Evolutionary conservation across 2,329 filamentous ascomycete species (phyloP).

Genomic region (Sporothrix pseudoabietina): DNA sequence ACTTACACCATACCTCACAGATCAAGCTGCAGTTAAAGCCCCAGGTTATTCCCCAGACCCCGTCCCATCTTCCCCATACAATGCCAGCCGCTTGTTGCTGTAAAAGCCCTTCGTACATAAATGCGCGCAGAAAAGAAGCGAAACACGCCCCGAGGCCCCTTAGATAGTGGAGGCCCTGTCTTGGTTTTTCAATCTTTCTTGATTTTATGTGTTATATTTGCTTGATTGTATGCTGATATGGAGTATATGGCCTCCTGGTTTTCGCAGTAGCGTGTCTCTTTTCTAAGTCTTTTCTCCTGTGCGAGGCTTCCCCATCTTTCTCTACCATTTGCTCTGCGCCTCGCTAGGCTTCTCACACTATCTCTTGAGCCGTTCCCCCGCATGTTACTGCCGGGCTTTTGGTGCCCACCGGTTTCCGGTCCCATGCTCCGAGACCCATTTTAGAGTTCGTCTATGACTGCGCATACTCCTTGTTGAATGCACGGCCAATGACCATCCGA

Average conservation of each 20-base stretch:
- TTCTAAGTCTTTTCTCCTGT: neutral
- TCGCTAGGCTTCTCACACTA: no score
- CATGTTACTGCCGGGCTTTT: neutral
- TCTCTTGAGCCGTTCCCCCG: neutral
- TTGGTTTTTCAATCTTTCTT: neutral
- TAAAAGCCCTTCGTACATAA: no score
- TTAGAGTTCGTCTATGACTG: constrained; percentile 26
- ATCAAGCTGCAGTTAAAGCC: neutral
- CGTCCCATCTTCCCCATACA: neutral
- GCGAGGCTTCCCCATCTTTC: no score
- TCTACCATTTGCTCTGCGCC: no score
- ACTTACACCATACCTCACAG: neutral
- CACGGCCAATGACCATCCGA: constrained; percentile 89
- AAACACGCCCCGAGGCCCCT: no score
- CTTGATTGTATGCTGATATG: neutral
- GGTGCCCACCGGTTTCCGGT: neutral
- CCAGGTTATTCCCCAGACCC: neutral
- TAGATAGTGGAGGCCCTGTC: neutral
- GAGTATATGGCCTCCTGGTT: neutral
- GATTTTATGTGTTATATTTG: neutral
- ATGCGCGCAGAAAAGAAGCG: no score
- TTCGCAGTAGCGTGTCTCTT: neutral
- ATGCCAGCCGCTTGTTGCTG: neutral
- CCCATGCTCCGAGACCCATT: neutral
- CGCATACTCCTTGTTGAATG: constrained; percentile 84